Evolutionary conservation across 441 rosid genomes (phyloP).

Genomic region (Populus hybrid): DNA sequence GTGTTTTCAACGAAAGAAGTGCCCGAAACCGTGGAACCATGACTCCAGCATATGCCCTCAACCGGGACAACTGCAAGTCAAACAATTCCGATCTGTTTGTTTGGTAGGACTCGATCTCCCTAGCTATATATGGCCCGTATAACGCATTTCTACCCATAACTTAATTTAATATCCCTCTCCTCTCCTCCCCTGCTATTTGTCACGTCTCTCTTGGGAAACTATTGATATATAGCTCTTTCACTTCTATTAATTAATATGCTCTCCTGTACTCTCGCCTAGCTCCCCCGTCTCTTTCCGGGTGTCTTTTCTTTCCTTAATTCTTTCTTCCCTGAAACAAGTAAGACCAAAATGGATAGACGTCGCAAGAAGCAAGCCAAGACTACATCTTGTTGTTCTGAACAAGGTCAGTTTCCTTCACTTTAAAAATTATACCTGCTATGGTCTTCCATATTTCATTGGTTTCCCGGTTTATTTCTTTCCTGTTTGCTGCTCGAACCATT

Average conservation of each 20-base stretch:
- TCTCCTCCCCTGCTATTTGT: neutral
- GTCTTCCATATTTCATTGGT: neutral
- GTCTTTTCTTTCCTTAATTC: neutral
- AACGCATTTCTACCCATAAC: too few species aligned
- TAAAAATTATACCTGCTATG: neutral
- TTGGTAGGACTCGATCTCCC: constrained; percentile 46
- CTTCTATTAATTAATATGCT: neutral
- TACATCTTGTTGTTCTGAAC: constrained; percentile 33
- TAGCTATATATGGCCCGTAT: neutral
- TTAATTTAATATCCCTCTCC: neutral
- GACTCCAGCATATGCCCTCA: neutral
- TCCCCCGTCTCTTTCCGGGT: neutral
- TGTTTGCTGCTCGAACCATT: too few species aligned
- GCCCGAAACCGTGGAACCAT: neutral
- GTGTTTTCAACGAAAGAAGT: neutral
- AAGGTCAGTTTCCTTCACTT: constrained; percentile 38
- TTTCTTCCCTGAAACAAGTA: neutral
- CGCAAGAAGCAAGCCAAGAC: constrained; percentile 59
- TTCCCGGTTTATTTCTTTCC: too few species aligned
- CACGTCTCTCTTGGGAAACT: constrained; percentile 12
- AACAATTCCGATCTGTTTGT: constrained; percentile 29
- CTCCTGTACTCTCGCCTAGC: neutral
- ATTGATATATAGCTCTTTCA: constrained; percentile 8
- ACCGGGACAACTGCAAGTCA: constrained; percentile 50
- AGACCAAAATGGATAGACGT: constrained; percentile 52